Evolutionary conservation across 2,329 filamentous ascomycete genomes (phyloP).

Genomic region (Xylaria sp.): DNA sequence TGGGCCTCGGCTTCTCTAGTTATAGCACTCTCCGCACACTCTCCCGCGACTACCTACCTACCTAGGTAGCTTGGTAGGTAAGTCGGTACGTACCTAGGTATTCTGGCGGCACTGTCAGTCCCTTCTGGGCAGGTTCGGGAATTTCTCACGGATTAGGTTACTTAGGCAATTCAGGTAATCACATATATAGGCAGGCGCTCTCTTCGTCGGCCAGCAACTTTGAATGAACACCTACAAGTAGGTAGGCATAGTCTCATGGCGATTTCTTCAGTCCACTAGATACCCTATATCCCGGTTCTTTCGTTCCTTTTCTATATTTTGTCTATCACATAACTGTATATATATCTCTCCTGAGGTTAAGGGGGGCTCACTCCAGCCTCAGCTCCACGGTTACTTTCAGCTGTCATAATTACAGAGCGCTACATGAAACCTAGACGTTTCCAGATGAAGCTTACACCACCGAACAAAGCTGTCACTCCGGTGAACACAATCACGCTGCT

Average conservation of each 20-base stretch:
- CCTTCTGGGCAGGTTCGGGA: too few relatives aligned
- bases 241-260: too few relatives aligned
- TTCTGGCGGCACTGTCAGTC: not conserved
- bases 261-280: too few relatives aligned
- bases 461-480: slow-evolving; percentile 61
- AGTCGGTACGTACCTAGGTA: too few relatives aligned
- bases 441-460: slow-evolving; percentile 59
- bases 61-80: too few relatives aligned
- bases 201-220: too few relatives aligned
- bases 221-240: too few relatives aligned
- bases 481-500: slow-evolving; percentile 67
- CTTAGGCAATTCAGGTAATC: not conserved
- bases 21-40: not conserved
- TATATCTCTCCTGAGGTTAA: not conserved
- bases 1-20: not conserved
- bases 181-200: not conserved
- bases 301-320: not conserved
- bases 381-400: too few relatives aligned
- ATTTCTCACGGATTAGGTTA: not conserved
- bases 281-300: not conserved
- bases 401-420: slow-evolving; percentile 32
- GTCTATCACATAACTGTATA: not conserved
- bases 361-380: not conserved
- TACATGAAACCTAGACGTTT: slow-evolving; percentile 46
- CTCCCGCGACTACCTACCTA: too few relatives aligned